phyloP scores from a whole-genome alignment of 2,329 filamentous ascomycete species.

The Cytospora paraplurivora region DNA sequence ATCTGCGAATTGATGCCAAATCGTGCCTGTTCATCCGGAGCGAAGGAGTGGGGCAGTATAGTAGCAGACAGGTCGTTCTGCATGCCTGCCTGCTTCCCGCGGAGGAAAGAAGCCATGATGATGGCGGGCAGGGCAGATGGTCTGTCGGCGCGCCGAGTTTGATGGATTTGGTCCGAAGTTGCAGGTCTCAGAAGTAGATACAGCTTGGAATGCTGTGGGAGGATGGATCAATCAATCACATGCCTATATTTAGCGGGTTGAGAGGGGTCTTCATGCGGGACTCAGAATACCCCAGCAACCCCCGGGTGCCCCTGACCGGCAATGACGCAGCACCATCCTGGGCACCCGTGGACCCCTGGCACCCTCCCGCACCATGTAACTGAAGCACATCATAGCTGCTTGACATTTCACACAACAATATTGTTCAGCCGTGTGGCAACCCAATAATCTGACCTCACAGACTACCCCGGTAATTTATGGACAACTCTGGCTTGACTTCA shows the following conservation, averaged over 20 bases:
- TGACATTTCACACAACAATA: too few relatives aligned
- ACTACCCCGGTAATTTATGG: too few relatives aligned
- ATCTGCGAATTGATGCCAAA: conserved; percentile 81
- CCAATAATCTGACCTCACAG: too few relatives aligned
- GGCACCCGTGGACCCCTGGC: not conserved
- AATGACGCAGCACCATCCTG: not conserved
- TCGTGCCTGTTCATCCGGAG: conserved; percentile 78
- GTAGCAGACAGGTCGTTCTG: conserved; percentile 86
- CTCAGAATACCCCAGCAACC: too few relatives aligned
- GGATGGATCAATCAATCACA: not conserved
- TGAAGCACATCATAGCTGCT: not conserved
- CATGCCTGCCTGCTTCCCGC: conserved; percentile 91
- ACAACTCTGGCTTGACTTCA: too few relatives aligned
- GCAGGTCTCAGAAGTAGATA: not conserved
- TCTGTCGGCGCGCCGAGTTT: conserved; percentile 1
- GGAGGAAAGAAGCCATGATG: conserved; percentile 80
- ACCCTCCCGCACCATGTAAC: not conserved
- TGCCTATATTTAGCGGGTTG: conserved; percentile 10
- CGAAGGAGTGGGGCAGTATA: conserved; percentile 75
- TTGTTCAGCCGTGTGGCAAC: too few relatives aligned
- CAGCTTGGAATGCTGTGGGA: conserved; percentile 15
- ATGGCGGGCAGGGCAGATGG: conserved; percentile 5
- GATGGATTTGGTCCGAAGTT: not conserved
- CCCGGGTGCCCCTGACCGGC: not conserved
- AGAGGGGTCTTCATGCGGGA: conserved; percentile 3